Base-by-base conservation (phyloP, 768 basidiomycete genomes). In the Rhizopogon vesiculosus region DNA sequence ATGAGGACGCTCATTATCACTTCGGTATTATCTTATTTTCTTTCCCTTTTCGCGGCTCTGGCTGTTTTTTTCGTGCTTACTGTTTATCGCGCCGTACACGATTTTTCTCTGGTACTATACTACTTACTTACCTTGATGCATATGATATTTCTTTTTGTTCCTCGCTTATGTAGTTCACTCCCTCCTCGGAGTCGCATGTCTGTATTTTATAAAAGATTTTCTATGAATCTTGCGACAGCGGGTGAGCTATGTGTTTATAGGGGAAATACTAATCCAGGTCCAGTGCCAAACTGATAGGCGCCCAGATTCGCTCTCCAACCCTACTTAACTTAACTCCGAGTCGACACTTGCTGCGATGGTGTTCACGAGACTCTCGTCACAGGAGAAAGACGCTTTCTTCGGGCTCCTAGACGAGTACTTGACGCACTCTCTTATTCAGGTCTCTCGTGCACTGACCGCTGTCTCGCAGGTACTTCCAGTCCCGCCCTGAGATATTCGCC, bases 351-450 rank as follows among this genome's bases (percentile, higher is more conserved):
- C 7, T 22, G 40, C 58, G 44, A 90, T 90, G 89, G 86, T 86
- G 42, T 92, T 92, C 64, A 66, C 87, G 54, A 85, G 80, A 60
- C 78, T 92, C 45, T 74, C 81, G 18, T 57, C 71, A 50, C 72
- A 83, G 59, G 90, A 92, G 69, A 91, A 91, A 68, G 81, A 87
- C 53, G 89, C 90, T 13, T 91, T 92, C 70, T 92, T 92, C 64
- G 76, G 79, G 31, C 78, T 92, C 22, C 74, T 92, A 38, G 90
- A 92, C 66, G 90, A 92, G 90, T 91, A 68, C 72, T 61, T 57
- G 61, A 64, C 66, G 3, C 7, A 8, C 33, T 19, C 33, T 48
- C 2, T 33, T 9, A 25, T 25, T 41, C 45, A 31, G 15, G 19
- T n/a, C 18, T 51, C 33, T 22, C 45, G 18, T 10, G 5, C n/a